Evolutionary conservation across 495 filamentous ascomycete species (phyloP).

Genomic region (Parmelia sp.): DNA sequence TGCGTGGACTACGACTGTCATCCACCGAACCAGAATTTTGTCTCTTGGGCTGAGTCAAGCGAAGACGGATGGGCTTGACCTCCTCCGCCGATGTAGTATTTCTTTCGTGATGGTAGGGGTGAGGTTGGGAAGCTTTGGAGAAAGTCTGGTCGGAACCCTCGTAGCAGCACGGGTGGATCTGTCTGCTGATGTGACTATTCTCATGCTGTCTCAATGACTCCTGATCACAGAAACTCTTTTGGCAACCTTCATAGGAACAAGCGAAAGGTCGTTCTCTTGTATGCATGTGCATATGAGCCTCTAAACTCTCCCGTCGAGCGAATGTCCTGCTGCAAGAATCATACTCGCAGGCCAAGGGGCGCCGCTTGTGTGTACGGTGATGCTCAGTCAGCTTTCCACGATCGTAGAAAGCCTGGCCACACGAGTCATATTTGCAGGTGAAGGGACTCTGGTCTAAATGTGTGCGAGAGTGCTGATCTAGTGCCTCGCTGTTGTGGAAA

Average conservation of each 20-base stretch:
- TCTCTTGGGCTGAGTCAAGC: not conserved
- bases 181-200: not conserved
- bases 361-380: not conserved
- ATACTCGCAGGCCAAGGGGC: not conserved
- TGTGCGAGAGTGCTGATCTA: not conserved
- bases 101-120: not conserved
- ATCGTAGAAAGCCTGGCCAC: not conserved
- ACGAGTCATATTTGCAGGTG: not conserved
- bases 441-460: not conserved
- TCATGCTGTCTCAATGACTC: not conserved
- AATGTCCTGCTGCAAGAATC: slow-evolving; percentile 2
- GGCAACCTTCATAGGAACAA: not conserved
- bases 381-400: not conserved
- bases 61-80: not conserved
- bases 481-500: not conserved
- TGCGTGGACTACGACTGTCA: not conserved
- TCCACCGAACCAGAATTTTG: not conserved
- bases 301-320: not conserved
- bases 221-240: not conserved
- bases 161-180: not conserved
- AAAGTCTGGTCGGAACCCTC: not conserved
- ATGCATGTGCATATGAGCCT: not conserved
- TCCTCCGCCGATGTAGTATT: not conserved
- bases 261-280: not conserved
- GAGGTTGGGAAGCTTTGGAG: not conserved